phyloP scores from a whole-genome alignment of 2,329 filamentous ascomycete species.

The Bipolaris cookei region DNA sequence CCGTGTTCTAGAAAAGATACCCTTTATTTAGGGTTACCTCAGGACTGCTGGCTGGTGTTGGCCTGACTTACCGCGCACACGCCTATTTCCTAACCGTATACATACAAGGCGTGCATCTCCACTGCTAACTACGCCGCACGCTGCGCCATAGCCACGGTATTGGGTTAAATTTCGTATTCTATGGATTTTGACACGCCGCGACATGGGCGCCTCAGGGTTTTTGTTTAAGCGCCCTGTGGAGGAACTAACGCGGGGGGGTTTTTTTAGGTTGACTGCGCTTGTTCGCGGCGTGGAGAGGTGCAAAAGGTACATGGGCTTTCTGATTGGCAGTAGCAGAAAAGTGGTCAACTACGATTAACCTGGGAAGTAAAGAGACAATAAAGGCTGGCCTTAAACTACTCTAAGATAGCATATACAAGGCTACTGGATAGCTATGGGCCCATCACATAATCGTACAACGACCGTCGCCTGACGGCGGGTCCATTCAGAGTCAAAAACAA shows the following conservation, averaged over 20 bases:
- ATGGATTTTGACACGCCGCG: no score
- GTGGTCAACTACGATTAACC: not conserved
- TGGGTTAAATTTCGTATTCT: no score
- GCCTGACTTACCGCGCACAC: no score
- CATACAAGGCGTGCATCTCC: no score
- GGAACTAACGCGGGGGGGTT: not conserved
- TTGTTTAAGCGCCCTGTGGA: constrained; percentile 6
- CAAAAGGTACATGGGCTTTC: not conserved
- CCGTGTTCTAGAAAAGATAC: no score
- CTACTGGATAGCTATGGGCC: not conserved
- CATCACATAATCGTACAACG: not conserved
- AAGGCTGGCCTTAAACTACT: not conserved
- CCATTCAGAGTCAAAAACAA: not conserved
- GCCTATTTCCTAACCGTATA: no score
- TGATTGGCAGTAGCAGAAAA: not conserved
- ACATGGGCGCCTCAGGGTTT: no score
- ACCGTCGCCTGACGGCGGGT: not conserved
- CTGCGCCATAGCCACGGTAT: no score
- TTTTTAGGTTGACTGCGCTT: not conserved
- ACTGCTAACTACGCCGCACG: no score
- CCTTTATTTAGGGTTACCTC: no score
- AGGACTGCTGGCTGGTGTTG: no score
- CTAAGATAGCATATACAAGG: not conserved
- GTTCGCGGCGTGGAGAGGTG: no score
- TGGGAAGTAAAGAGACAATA: not conserved